Percentiles rank a stretch among this genome's conserved stretches.
phyloP scores from a whole-genome alignment of 2,329 filamentous ascomycete species.

The Talaromyces sp. region DNA sequence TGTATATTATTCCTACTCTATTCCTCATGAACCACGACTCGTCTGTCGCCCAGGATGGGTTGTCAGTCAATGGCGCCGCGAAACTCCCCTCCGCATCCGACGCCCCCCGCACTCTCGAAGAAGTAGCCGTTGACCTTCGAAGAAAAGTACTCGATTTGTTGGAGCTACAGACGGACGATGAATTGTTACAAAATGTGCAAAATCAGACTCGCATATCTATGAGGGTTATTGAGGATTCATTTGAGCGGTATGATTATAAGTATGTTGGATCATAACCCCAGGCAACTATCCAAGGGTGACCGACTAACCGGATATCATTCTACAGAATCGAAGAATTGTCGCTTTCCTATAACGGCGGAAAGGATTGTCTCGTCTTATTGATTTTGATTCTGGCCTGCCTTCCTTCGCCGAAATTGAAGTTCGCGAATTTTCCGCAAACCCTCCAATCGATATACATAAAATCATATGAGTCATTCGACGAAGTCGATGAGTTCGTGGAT shows the following conservation, averaged over 20 bases:
- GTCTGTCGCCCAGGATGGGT: slow-evolving; percentile 6
- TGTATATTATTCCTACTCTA: neutral
- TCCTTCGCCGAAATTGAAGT: neutral
- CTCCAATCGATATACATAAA: slow-evolving; percentile 18
- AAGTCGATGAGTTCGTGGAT: slow-evolving; percentile 16
- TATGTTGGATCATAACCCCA: slow-evolving; percentile 4
- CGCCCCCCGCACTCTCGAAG: slow-evolving; percentile 15
- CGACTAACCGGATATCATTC: neutral
- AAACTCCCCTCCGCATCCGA: slow-evolving; percentile 6
- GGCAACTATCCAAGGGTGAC: neutral
- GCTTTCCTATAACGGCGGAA: slow-evolving; percentile 19
- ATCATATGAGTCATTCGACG: slow-evolving; percentile 15
- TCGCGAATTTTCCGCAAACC: neutral
- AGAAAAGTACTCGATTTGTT: slow-evolving; percentile 13
- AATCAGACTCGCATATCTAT: slow-evolving; percentile 16
- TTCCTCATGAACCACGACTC: slow-evolving; percentile 10
- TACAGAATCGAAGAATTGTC: slow-evolving; percentile 17
- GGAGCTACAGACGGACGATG: slow-evolving; percentile 9
- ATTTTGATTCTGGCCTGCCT: slow-evolving; percentile 18
- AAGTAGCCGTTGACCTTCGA: slow-evolving; percentile 14
- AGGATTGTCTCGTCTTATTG: slow-evolving; percentile 19
- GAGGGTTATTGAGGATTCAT: slow-evolving; percentile 16
- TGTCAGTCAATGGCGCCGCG: slow-evolving; percentile 11
- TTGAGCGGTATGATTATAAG: slow-evolving; percentile 16
- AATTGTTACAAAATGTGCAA: slow-evolving; percentile 17